phyloP scores from a whole-genome alignment of 176 grass and related monocot species.

The Oryza australiensis region DNA sequence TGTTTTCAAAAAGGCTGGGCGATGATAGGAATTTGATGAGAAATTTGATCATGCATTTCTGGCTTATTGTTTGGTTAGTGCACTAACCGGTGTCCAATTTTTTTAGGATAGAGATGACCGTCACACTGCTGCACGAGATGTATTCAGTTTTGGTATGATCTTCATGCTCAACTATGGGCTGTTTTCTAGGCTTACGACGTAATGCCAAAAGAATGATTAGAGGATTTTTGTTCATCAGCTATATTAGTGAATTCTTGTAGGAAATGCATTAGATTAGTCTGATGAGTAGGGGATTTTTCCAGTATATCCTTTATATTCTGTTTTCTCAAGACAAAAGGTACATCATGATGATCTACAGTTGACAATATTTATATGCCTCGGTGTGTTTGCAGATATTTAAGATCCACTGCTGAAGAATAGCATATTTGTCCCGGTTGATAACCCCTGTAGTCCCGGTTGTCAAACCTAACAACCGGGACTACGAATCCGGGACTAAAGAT shows the following conservation, averaged over 20 bases:
- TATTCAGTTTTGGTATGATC: neutral
- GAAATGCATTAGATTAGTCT: neutral
- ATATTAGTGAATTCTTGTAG: neutral
- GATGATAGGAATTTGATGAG: neutral
- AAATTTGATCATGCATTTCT: neutral
- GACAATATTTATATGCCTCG: neutral
- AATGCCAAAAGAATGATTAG: neutral
- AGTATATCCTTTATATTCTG: neutral
- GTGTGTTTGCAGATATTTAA: neutral
- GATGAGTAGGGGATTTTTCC: neutral
- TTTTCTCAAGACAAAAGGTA: neutral
- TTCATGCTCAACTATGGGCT: neutral
- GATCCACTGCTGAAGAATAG: neutral
- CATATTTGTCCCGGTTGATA: no score
- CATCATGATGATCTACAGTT: neutral
- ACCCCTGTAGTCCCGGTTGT: no score
- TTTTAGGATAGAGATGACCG: neutral
- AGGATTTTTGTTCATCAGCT: neutral
- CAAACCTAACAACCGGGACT: no score
- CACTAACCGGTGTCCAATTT: neutral
- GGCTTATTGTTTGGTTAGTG: neutral
- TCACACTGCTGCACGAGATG: neutral
- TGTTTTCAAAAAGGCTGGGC: conserved; percentile 4
- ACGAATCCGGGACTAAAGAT: no score
- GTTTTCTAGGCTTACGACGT: neutral